Conservation (phyloP, 2,329 filamentous ascomycete genomes). For the Neoascochyta sp. region DNA sequence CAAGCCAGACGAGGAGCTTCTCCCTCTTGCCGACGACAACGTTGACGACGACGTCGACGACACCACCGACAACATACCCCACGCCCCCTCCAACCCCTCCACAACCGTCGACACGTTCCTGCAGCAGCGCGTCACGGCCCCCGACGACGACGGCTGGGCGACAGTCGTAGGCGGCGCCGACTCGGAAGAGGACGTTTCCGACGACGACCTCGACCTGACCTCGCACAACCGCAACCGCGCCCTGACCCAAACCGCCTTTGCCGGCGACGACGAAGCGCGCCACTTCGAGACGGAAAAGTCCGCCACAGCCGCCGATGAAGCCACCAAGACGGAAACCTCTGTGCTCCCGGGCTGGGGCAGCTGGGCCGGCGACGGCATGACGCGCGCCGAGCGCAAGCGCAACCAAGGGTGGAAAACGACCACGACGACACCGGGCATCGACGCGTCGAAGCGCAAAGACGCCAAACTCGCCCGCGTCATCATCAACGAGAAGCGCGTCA, state of each 20-base stretch:
- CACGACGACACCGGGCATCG: conserved; percentile 67
- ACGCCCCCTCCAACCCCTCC: conserved; percentile 5
- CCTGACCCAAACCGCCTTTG: conserved; percentile 79
- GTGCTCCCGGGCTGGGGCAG: conserved; percentile 92
- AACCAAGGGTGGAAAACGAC: conserved; percentile 52
- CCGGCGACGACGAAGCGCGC: conserved; percentile 74
- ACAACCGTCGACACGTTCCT: conserved; percentile 26
- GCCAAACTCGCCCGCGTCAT: conserved; percentile 80
- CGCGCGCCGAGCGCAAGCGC: conserved; percentile 60
- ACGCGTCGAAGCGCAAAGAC: conserved; percentile 74
- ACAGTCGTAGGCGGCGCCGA: conserved; percentile 41
- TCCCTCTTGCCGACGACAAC: conserved; percentile 5
- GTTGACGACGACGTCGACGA: conserved; percentile 8
- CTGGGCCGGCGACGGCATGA: conserved; percentile 83
- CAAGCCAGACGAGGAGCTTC: conserved; percentile 14
- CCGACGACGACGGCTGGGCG: conserved; percentile 45
- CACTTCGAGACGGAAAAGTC: conserved; percentile 81
- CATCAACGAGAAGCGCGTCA: conserved; percentile 83
- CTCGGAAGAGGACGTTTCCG: conserved; percentile 22
- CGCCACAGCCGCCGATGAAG: conserved; percentile 67
- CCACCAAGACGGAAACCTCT: conserved; percentile 75
- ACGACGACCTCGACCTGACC: conserved; percentile 41
- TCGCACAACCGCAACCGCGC: conserved; percentile 52
- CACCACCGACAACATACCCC: conserved; percentile 9
- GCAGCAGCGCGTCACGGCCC: conserved; percentile 29